These are phyloP conservation scores for Trichoderma citrinoviride DNA, from an alignment of 2,329 filamentous ascomycete genomes.

Conservation along the genomic window DNA sequence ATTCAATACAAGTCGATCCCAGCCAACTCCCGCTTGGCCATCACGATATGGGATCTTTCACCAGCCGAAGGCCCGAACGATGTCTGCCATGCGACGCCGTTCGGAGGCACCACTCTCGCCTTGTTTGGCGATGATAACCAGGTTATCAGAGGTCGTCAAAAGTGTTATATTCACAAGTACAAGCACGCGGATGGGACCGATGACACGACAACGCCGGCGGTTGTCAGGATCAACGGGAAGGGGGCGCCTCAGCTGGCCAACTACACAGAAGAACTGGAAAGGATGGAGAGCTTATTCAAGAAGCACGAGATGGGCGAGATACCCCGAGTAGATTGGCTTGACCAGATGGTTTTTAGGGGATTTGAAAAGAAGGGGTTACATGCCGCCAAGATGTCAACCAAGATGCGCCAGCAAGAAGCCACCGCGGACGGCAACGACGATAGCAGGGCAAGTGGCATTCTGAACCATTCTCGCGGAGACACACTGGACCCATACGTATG, in stretches of 20 bases:
- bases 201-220: constrained; percentile 70
- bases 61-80: constrained; percentile 69
- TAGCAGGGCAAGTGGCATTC: constrained; percentile 32
- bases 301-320: constrained; percentile 99
- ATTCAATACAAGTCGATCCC: constrained; percentile 81
- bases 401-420: constrained; percentile 52
- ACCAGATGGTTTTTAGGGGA: constrained; percentile 87
- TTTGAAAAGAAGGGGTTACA: constrained; percentile 74
- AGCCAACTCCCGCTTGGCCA: constrained; percentile 76
- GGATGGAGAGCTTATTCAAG: constrained; percentile 87
- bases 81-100: constrained; percentile 78
- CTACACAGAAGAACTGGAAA: constrained; percentile 79
- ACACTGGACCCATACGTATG: constrained; percentile 58
- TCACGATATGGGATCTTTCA: constrained; percentile 93
- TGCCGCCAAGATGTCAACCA: constrained; percentile 62
- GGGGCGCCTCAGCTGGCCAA: constrained; percentile 58
- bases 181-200: constrained; percentile 82
- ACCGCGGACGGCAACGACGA: constrained; percentile 32
- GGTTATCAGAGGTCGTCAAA: constrained; percentile 85
- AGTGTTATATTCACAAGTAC: constrained; percentile 80
- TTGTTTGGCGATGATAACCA: constrained; percentile 94
- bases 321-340: constrained; percentile 88
- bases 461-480: constrained; percentile 43
- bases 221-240: constrained; percentile 55
- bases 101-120: constrained; percentile 87